A percentile compares a stretch with the other conserved stretches of the same genome.
These are phyloP conservation scores for Neurospora sp. DNA, from an alignment of 495 filamentous ascomycete species.

Conservation along the genomic window DNA sequence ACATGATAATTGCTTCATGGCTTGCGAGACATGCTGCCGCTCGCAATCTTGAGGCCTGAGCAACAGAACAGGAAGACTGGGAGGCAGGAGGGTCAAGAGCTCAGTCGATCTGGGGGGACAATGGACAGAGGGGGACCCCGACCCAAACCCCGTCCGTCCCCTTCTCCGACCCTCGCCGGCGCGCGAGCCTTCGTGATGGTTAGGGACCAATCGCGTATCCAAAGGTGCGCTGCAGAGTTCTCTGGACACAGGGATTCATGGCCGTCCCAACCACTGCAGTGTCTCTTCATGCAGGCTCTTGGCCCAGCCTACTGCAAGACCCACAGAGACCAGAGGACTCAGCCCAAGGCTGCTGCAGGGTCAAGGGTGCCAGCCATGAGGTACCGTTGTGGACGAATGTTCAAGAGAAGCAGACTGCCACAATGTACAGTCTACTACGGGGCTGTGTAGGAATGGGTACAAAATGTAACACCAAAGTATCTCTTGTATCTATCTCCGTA, in stretches of 20 bases:
- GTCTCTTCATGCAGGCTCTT: background rate
- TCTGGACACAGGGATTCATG: background rate
- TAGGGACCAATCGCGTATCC: background rate
- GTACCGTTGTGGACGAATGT: background rate
- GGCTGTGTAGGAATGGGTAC: background rate
- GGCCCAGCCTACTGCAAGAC: background rate
- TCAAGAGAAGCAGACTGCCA: background rate
- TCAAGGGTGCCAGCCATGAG: background rate
- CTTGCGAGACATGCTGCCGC: background rate
- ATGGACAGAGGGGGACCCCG: background rate
- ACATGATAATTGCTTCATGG: background rate
- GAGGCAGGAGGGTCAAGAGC: background rate
- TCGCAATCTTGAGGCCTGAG: background rate
- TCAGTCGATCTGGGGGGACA: background rate
- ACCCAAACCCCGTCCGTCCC: background rate
- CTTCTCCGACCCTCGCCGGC: background rate
- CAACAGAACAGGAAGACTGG: background rate
- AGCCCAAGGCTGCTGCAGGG: background rate
- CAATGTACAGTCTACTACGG: background rate
- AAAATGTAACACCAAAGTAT: background rate
- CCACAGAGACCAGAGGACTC: background rate
- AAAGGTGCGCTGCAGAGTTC: background rate
- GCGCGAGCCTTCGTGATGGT: background rate
- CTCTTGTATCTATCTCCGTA: background rate
- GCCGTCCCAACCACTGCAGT: background rate